Percentiles rank a stretch among this genome's conserved stretches.
phyloP scores from a whole-genome alignment of 2,329 filamentous ascomycete species.

The Colletotrichum sp. region DNA sequence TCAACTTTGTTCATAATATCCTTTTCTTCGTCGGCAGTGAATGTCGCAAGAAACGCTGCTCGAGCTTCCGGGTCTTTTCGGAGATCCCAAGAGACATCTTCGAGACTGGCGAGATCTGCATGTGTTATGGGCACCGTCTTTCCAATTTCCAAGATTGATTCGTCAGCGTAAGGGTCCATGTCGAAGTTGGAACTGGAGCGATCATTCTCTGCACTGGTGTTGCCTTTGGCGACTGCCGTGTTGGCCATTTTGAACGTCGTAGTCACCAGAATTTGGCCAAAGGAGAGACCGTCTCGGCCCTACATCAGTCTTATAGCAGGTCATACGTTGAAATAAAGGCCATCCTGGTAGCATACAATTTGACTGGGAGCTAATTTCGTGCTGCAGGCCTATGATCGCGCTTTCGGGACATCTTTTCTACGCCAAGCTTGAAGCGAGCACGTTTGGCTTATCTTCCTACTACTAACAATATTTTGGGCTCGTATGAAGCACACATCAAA shows the following conservation, averaged over 20 bases:
- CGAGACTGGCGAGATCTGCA: not conserved
- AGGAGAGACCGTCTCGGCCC: not conserved
- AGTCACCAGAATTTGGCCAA: not conserved
- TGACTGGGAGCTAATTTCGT: not conserved
- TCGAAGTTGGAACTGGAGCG: not conserved
- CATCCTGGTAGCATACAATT: not conserved
- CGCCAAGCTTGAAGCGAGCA: not conserved
- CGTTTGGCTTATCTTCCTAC: not conserved
- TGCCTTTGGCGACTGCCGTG: not conserved
- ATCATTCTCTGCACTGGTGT: not conserved
- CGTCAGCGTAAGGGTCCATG: not conserved
- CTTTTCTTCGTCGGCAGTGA: constrained; percentile 40
- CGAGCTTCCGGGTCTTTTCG: constrained; percentile 23
- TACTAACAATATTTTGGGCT: not conserved
- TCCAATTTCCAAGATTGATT: not conserved
- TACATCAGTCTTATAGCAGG: not conserved
- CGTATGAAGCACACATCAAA: not conserved
- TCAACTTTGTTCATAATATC: constrained; percentile 44
- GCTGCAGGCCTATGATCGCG: not conserved
- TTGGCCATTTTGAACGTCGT: not conserved
- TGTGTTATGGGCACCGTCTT: not conserved
- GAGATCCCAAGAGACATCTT: not conserved
- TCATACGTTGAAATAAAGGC: not conserved
- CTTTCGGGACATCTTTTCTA: not conserved
- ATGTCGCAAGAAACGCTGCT: constrained; percentile 37